Percentiles rank a stretch among this genome's conserved stretches.
These are phyloP conservation scores for Otatea glauca DNA, from an alignment of 176 grass and related monocot species.

Conservation along the genomic window DNA sequence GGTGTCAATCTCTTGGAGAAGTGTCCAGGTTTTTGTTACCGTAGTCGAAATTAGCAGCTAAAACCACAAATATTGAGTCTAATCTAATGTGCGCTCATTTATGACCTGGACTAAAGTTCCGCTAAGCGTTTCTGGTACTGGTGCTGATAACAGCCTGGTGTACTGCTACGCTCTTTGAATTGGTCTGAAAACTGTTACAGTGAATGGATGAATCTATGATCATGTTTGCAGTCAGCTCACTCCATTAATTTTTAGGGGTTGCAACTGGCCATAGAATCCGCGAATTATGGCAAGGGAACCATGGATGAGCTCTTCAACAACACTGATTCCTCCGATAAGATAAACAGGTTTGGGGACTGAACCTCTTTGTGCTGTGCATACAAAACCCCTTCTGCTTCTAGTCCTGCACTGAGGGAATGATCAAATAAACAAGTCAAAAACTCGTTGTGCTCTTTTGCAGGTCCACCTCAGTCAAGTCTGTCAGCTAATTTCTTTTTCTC, in stretches of 20 bases:
- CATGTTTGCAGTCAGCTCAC: background rate
- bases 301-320: conserved; percentile 26
- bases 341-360: conserved; percentile 49
- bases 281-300: conserved; percentile 35
- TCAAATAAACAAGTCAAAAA: conserved; percentile 8
- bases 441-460: conserved; percentile 9
- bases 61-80: background rate
- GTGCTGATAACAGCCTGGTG: background rate
- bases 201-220: conserved; percentile 1
- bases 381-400: background rate
- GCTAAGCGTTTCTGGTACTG: background rate
- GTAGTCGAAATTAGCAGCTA: background rate
- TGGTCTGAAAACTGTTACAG: background rate
- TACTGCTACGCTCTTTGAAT: background rate
- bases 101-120: background rate
- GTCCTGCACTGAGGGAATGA: background rate
- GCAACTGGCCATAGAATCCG: conserved; percentile 63
- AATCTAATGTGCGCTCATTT: background rate
- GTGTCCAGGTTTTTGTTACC: background rate
- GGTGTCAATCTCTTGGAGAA: background rate
- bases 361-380: background rate
- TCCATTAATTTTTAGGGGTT: conserved; percentile 54
- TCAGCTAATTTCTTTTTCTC: conserved; percentile 36
- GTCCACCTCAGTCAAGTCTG: conserved; percentile 46
- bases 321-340: conserved; percentile 43